Conservation (phyloP, 1,139 yeast species). For the Geotrichum bryndzae region DNA sequence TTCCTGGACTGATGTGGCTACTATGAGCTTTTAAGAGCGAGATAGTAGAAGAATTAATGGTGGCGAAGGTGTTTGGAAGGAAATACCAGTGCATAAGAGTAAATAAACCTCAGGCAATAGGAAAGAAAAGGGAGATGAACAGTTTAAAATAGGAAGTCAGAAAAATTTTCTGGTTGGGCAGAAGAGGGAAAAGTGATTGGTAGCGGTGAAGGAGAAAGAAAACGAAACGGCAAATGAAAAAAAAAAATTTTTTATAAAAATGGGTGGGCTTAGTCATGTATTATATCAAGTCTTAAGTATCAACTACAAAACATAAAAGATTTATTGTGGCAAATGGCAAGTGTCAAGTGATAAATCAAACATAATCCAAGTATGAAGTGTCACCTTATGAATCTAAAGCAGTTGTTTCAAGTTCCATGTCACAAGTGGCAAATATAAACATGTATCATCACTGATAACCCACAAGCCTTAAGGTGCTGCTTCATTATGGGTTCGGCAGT, state of each 20-base stretch:
- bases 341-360: too few relatives aligned
- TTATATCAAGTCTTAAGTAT: neutral
- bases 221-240: neutral
- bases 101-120: neutral
- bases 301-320: too few relatives aligned
- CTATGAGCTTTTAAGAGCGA: slow-evolving; percentile 12
- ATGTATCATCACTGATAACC: too few relatives aligned
- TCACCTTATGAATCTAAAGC: too few relatives aligned
- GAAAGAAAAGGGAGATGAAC: neutral
- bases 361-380: too few relatives aligned
- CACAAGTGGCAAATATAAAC: too few relatives aligned
- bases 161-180: neutral
- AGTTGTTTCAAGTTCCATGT: too few relatives aligned
- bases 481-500: neutral
- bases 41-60: slow-evolving; percentile 9
- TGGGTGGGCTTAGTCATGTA: neutral
- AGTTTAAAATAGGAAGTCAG: neutral
- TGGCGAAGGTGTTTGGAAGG: neutral
- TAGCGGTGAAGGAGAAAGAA: neutral
- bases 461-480: neutral
- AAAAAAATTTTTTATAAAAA: too few relatives aligned
- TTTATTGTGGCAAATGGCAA: too few relatives aligned
- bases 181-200: neutral
- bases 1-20: slow-evolving; percentile 13
- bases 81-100: slow-evolving; percentile 14